Evolutionary conservation across 345 rosid species (phyloP), one percentile per base, ranked within the genome.

Genomic region (Linum trigynum): DNA sequence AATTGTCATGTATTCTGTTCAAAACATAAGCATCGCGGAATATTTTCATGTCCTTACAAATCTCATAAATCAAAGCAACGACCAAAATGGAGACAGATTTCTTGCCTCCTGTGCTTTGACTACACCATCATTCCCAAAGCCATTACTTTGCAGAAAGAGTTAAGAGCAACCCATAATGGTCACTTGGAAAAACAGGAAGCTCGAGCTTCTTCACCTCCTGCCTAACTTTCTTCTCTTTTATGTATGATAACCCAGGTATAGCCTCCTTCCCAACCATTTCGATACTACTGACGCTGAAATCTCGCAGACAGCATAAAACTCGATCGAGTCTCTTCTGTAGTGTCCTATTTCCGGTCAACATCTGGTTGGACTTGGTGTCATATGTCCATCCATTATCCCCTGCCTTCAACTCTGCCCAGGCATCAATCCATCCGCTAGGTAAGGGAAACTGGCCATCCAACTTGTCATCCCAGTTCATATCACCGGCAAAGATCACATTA

Each of bases 391-490:
- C 97, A 4, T 55, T 59, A 70, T 88, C 96, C 32, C 82, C 84
- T 1, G 86, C 80, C 81, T 77, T 90, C 75, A 88, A 65, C 74
- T 83, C 83, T 66, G 73, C 71, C 99, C 99, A 94, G 7, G 74
- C 89, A 72, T 90, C 99, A 5, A 78, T 56, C 97, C 99, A 90
- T 65, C 85, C 86, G 55, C 85, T 87, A 6, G 64, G 62, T 17
- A 80, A 74, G 72, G 99, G 97, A 74, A 90, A 86, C 57, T 59
- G 70, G 36, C 97, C 95, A 16, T 94, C 99, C 75, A 81, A 76
- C 67, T 85, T 87, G 71, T 90, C 97, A 62, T 86, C 91, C 99
- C 99, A 94, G 74, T 90, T 94, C 95, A 88, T 86, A 77, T 94
- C 99, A 66, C 99, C 99, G 7, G 88, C 81, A 48, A 88, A 90